phyloP scores from a whole-genome alignment of 2,329 filamentous ascomycete genomes.

The Pestalotiopsis sp. region DNA sequence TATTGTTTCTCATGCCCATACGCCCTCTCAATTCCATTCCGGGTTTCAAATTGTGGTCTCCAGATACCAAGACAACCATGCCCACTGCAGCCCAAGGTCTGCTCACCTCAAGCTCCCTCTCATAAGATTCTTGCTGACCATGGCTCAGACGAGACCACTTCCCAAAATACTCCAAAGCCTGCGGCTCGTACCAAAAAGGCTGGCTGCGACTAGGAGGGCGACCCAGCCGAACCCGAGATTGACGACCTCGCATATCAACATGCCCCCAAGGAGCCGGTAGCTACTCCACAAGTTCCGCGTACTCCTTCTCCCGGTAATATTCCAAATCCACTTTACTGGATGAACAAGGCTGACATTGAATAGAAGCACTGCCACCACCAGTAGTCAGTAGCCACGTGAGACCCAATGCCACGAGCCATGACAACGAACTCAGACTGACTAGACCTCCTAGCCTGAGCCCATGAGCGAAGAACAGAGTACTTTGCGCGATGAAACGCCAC shows the following conservation, averaged over 20 bases:
- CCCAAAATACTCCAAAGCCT: neutral
- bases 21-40: neutral
- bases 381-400: neutral
- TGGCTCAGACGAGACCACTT: neutral
- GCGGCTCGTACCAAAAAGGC: slow-evolving; percentile 1
- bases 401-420: neutral
- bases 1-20: neutral
- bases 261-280: neutral
- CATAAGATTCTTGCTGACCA: neutral
- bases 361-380: neutral
- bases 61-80: neutral
- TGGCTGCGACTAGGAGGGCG: slow-evolving; percentile 27
- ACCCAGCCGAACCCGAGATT: slow-evolving; percentile 26
- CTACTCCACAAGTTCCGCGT: neutral
- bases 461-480: neutral
- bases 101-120: neutral
- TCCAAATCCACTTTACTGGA: neutral
- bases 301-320: neutral
- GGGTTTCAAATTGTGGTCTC: neutral
- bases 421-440: neutral
- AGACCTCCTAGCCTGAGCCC: neutral
- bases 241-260: slow-evolving; percentile 27
- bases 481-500: neutral
- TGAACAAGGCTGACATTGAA: neutral
- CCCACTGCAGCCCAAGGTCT: neutral